A percentile compares a stretch with the other conserved stretches of the same genome.
Evolutionary conservation across 139 green algal species (phyloP).

Genomic region (Coelastrella sp.): DNA sequence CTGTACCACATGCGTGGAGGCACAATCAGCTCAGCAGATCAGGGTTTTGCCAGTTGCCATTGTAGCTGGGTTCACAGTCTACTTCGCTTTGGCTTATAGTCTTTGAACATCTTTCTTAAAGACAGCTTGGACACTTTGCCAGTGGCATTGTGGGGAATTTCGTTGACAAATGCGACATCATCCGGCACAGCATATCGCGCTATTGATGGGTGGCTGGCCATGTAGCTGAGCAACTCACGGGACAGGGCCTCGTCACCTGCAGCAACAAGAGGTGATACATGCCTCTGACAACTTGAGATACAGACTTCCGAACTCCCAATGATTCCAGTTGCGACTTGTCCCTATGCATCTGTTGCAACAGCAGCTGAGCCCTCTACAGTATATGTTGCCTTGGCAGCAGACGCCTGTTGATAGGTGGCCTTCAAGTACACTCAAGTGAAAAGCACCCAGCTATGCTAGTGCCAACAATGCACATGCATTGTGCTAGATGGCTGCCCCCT

Average conservation of each 20-base stretch:
- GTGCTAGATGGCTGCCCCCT: no score
- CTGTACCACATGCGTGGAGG: no score
- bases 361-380: no score
- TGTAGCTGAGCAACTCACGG: constrained; percentile 25
- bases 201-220: constrained; percentile 14
- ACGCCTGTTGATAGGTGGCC: no score
- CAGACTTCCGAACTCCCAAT: no score
- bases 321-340: background rate
- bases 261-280: background rate
- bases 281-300: background rate
- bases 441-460: no score
- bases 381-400: no score
- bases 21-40: no score
- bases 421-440: no score
- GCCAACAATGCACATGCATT: no score
- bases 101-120: constrained; percentile 69
- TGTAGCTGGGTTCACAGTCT: constrained; percentile 34
- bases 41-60: background rate
- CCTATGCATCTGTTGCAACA: no score
- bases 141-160: constrained; percentile 83
- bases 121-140: constrained; percentile 84
- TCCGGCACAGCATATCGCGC: constrained; percentile 13
- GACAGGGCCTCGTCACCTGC: constrained; percentile 17
- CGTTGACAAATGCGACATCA: constrained; percentile 44
- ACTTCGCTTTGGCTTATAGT: constrained; percentile 41